Base-by-base conservation (phyloP, 345 rosid genomes). In the Eutrema yunnanense region DNA sequence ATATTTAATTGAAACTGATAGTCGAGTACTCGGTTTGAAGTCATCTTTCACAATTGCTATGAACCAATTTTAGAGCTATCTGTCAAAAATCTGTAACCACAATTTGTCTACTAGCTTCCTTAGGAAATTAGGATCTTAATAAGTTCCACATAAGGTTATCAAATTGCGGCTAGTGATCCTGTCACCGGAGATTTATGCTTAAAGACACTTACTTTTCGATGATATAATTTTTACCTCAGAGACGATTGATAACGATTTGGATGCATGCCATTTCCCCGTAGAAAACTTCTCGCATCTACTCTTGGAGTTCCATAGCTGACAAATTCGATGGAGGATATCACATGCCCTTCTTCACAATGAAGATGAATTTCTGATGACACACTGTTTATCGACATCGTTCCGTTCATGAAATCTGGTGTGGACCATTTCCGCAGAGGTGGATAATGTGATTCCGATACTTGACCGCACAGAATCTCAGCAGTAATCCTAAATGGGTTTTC, bases 291-390 rank as follows among this genome's bases (percentile, higher is more conserved):
- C 80, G 80, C 98, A 93, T 76, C 86, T 72, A 37, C 96, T 19
- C 73, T 72, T 49, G 98, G 97, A 59, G 89, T 90, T 60, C 98
- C 98, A 69, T 89, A 90, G 87, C 98, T 90, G 50, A 96, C 93
- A 71, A 93, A 93, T 64, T 90, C 94, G 38, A 93, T 79, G 41
- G 88, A 84, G 22, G 96, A 84, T 60, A 90, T 87, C 61, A 82
- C 81, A 71, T 89, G 78, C 46, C 90, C 92, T 41, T 82, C 84
- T 83, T 89, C 86, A 59, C 98, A 93, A 50, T 55, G 81, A 80
- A 93, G 75, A 43, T 81, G 86, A 84, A 93, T 76, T 81, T 87
- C 94, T 49, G 97, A 94, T 30, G 86, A 78, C 67, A 63, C 72
- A 64, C 84, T 88, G 49, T 65, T 67, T 48, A 75, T 69, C 34